Evolutionary conservation across 1,284 basidiomycete species (phyloP), one percentile per base, ranked within the genome.

Genomic region (Ustilago tritici): DNA sequence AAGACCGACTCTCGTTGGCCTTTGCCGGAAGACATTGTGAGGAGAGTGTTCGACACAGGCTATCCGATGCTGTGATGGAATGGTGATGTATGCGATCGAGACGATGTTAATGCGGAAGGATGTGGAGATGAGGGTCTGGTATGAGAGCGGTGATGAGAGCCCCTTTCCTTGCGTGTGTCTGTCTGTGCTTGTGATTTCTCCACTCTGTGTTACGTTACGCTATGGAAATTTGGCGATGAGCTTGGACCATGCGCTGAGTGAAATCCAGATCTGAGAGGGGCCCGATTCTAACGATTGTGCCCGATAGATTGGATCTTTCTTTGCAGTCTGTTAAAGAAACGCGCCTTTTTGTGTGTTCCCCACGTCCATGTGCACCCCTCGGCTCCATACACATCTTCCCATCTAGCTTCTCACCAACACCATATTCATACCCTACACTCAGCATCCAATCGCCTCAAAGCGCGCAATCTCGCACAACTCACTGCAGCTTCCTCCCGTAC

Each of bases 1-100:
- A 98, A 97, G 79, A 97, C 90, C 87, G 93, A 93, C 88, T 97
- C 95, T 83, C 95, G 90, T 80, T 93, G 88, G 40, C 93, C 95
- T 81, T 92, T 89, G 57, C 94, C 93, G 12, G 70, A 73, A 58
- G 95, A 95, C 95, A 96, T 96, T 19, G n/a, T 75, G 23, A 28
- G 23, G 23, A 28, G 23, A 28, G 23, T 28, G 23, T 28, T 28
- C 23, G 23, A 28, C 23, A 28, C 23, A 28, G 23, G 23, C 23
- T 28, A 28, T 28, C 23, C 3, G 23, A 28, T 28, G 23, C 23
- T 28, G 23, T 28, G 23, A 28, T 28, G 12, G 9, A 23, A 23
- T 50, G 59, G 28, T 35, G 38, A 47, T 49, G 35, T 12, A 34
- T n/a, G 46, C 8, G 32, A 32, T 17, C 23, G 43, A 35, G 23